Conservation (phyloP, 257 asterid genomes). For the Solanum tarijense region DNA sequence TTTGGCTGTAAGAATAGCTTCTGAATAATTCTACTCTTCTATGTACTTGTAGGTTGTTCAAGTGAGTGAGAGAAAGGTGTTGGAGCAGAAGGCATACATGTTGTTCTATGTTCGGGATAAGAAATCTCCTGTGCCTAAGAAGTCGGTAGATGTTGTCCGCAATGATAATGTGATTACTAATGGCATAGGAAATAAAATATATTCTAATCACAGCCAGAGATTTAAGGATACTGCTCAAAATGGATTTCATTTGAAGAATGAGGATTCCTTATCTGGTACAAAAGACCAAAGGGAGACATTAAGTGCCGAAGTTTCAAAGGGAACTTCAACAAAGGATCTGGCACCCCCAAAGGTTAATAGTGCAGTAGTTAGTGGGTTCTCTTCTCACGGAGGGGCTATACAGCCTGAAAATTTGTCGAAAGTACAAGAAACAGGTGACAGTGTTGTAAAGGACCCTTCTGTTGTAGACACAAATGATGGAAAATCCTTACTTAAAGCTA, state of each 20-base stretch:
- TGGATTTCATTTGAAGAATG: conserved; percentile 23
- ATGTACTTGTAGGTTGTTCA: conserved; percentile 56
- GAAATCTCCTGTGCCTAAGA: conserved; percentile 30
- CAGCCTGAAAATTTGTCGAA: conserved; percentile 5
- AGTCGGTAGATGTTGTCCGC: conserved; percentile 24
- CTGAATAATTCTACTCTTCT: neutral
- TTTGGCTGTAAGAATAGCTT: neutral
- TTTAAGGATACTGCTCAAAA: conserved; percentile 23
- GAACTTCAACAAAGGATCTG: conserved; percentile 13
- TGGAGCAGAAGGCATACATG: conserved; percentile 96
- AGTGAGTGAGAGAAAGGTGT: conserved; percentile 71
- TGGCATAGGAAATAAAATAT: conserved; percentile 30
- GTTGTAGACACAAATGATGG: conserved; percentile 2
- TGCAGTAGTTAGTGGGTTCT: conserved; percentile 7
- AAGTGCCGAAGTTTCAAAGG: conserved; percentile 7
- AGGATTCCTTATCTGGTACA: conserved; percentile 16
- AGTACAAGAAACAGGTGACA: conserved; percentile 17
- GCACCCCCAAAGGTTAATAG: conserved; percentile 11
- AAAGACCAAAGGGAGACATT: conserved; percentile 18
- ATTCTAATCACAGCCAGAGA: conserved; percentile 26
- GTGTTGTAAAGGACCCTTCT: conserved; percentile 8
- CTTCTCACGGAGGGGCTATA: conserved; percentile 13
- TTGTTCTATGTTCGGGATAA: conserved; percentile 82
- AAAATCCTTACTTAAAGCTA: conserved; percentile 7
- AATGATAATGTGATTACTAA: conserved; percentile 33